A percentile compares a stretch with the other conserved stretches of the same genome.
phyloP scores from a whole-genome alignment of 768 basidiomycete genomes.

The Amanita subjunquillea region DNA sequence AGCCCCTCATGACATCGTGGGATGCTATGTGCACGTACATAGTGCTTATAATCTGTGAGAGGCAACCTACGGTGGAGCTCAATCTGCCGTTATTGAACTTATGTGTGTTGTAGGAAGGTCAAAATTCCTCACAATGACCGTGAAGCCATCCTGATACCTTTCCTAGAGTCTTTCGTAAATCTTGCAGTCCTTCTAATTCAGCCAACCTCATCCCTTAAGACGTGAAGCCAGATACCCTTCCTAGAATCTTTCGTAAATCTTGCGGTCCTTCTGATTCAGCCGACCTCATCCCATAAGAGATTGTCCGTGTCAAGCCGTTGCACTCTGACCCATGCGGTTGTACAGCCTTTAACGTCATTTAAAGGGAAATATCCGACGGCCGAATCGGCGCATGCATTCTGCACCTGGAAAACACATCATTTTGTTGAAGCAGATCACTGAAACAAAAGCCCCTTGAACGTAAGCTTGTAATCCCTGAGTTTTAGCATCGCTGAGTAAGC shows the following conservation, averaged over 20 bases:
- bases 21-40: not conserved
- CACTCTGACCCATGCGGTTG: too few relatives aligned
- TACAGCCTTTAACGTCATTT: not conserved
- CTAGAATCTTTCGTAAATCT: too few relatives aligned
- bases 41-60: not conserved
- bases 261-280: too few relatives aligned
- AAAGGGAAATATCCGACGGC: not conserved
- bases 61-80: not conserved
- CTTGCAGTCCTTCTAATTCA: too few relatives aligned
- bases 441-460: slow-evolving; percentile 1
- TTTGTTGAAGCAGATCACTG: slow-evolving; percentile 3
- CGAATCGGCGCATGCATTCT: not conserved
- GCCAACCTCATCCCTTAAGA: too few relatives aligned
- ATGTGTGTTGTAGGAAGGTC: not conserved
- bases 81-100: not conserved
- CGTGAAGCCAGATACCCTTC: too few relatives aligned
- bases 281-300: too few relatives aligned
- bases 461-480: not conserved
- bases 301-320: too few relatives aligned
- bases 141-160: too few relatives aligned
- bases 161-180: too few relatives aligned
- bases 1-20: not conserved
- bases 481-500: not conserved
- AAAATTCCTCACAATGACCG: not conserved
- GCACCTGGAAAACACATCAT: not conserved